Base-by-base conservation (phyloP, 2,329 filamentous ascomycete species). In the Penicillium sp. region DNA sequence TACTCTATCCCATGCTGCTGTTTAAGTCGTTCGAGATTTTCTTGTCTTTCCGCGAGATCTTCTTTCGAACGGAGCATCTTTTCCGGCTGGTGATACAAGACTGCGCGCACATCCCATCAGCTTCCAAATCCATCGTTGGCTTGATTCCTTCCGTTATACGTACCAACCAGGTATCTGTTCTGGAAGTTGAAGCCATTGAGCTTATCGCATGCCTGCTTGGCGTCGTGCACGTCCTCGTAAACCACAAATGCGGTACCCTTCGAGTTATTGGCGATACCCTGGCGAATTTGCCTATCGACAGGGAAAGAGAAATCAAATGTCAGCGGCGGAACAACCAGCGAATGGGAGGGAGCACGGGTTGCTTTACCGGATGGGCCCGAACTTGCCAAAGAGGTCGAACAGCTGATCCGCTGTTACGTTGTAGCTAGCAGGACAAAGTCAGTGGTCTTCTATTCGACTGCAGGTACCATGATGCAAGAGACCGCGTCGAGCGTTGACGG, bases 161-260 rank as follows among this genome's bases (percentile, higher is more conserved):
- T 82, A 95, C 89, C 90, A 68, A 98, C 93, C 65, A 98, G 88
- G 76, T 98, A 98, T 72, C 93, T 88, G 77, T 92, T 95, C 79
- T 98, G 93, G 75, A 98, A 98, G 79, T 98, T 98, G 84, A 95
- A 98, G 71, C 93, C 93, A 80, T 98, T 98, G 73, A 98, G 81
- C 79, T 97, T 96, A 80, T 98, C 93, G 81, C 93, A 97, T 69
- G 93, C 93, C 76, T 90, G 86, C 79, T 98, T 98, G 62, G 93
- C 91, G 80, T 98, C 93, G 82, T 93, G 88, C 63, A 97, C 92
- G 81, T 98, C 93, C 76, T 97, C 93, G 80, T 96, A 98, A 75
- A 98, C 93, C 64, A 98, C 93, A 75, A 95, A 98, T 61, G 92
- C 93, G 46, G 93, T 98, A 71, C 93, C 93, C 76, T 97, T 98